These are phyloP conservation scores for Groenewaldozyma tartarivorans DNA, from an alignment of 805 yeast species.

Conservation along the genomic window DNA sequence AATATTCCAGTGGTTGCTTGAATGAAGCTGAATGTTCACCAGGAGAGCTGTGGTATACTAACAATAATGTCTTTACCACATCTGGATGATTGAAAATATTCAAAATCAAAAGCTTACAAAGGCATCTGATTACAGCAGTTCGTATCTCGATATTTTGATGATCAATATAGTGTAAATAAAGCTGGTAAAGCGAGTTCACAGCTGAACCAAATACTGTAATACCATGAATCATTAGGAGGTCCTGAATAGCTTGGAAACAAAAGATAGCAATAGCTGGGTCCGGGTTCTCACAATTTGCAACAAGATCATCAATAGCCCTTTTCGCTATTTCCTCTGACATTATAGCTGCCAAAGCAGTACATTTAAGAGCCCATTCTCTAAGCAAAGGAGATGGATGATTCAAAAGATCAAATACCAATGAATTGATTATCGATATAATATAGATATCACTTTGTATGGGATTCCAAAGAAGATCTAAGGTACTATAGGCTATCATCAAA, in stretches of 20 bases:
- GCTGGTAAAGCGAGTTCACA: slow-evolving; percentile 52
- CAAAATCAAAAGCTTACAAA: slow-evolving; percentile 72
- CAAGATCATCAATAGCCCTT: slow-evolving; percentile 46
- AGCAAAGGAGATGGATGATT: slow-evolving; percentile 46
- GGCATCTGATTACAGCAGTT: slow-evolving; percentile 74
- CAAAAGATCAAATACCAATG: slow-evolving; percentile 73
- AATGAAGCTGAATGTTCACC: slow-evolving; percentile 55
- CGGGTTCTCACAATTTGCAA: slow-evolving; percentile 58
- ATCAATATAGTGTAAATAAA: too few species aligned
- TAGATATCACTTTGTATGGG: slow-evolving; percentile 58
- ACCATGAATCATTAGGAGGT: slow-evolving; percentile 72
- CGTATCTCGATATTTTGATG: slow-evolving; percentile 64
- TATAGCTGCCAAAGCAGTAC: slow-evolving; percentile 73
- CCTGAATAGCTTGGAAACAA: slow-evolving; percentile 56
- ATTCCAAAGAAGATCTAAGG: slow-evolving; percentile 57
- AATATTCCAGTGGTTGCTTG: slow-evolving; percentile 73
- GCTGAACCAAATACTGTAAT: slow-evolving; percentile 51
- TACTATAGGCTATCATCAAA: slow-evolving; percentile 55
- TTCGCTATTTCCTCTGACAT: slow-evolving; percentile 56
- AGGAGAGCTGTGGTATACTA: slow-evolving; percentile 66
- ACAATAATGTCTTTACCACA: slow-evolving; percentile 47
- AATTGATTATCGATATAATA: slow-evolving; percentile 58
- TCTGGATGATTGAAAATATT: slow-evolving; percentile 66
- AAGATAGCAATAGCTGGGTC: slow-evolving; percentile 54
- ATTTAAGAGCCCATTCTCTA: slow-evolving; percentile 56